Evolutionary conservation across 257 asterid genomes (phyloP), one percentile per base, ranked within the genome.

Genomic region (Lycium ferocissimum): DNA sequence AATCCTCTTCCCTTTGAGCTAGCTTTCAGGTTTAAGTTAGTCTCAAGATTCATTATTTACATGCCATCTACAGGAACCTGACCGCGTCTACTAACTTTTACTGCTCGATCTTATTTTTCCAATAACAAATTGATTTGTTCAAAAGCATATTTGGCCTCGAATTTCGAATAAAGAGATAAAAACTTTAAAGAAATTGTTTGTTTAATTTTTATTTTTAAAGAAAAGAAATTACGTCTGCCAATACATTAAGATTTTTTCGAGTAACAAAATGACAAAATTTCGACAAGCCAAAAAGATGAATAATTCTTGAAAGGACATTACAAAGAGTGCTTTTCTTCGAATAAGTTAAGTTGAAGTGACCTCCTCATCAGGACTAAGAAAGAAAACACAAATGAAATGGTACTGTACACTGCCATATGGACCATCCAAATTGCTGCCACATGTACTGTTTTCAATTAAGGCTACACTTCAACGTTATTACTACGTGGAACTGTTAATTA

Each of bases 371-470:
- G 11, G 20, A 76, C 3, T 51, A 2, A 22, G 47, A 72, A 40
- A 20, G 2, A 5, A 33, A 66, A 13, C 0, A 35, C 5, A 66
- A 43, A 71, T 4, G 79, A n/a, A 43, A 9, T 71, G 79, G 79
- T 18, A 43, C 15, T 71, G 14, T 2, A 4, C 11, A 5, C 35
- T 71, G 26, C 79, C 79, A 70, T 15, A 3, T 70, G 54, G 15
- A 40, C 35, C 35, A 3, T 38, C 7, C 12, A 40, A 17, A 3
- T 75, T 49, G 62, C 8, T 76, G 82, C 63, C 82, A 78, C 82
- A 53, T 78, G 82, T 7, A 33, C 65, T 78, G 82, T 53, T 78
- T 78, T 45, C 65, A 78, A 8, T 78, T 78, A 53, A 33, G 63
- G 10, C 65, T 53, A 53, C 82, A 78, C 2, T 76, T 14, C 0